Percentiles rank a stretch among this genome's conserved stretches.
Evolutionary conservation across 306 rosid genomes (phyloP).

Genomic region (Geum urbanum): DNA sequence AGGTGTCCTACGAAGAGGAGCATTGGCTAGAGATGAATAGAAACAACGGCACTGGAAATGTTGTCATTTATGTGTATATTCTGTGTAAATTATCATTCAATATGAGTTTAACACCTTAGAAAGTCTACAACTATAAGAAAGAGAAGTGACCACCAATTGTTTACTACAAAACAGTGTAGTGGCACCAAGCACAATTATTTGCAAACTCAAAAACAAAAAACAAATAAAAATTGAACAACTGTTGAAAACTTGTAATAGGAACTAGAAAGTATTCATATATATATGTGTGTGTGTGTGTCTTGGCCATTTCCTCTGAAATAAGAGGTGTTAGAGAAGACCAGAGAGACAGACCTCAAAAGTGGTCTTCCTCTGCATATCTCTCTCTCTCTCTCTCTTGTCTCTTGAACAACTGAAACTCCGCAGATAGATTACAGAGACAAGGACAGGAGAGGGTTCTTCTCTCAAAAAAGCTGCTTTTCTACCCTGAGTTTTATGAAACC

Average conservation of each 20-base stretch:
- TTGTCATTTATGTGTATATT: too few species aligned
- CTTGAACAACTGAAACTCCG: not conserved
- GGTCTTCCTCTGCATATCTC: conserved; percentile 22
- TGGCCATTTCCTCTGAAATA: conserved; percentile 5
- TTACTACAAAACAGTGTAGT: too few species aligned
- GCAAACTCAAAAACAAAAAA: too few species aligned
- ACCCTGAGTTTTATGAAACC: conserved; percentile 4
- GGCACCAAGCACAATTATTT: too few species aligned
- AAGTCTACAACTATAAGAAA: not conserved
- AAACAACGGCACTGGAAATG: too few species aligned
- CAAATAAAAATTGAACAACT: too few species aligned
- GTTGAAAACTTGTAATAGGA: not conserved
- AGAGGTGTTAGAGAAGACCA: conserved; percentile 28
- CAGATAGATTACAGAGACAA: conserved; percentile 6
- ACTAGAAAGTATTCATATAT: not conserved
- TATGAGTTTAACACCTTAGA: too few species aligned
- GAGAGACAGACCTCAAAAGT: conserved; percentile 30
- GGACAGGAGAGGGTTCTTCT: not conserved
- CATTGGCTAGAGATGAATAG: too few species aligned
- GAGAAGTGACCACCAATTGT: conserved; percentile 25
- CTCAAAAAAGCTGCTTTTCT: not conserved
- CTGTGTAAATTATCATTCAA: too few species aligned
- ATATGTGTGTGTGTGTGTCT: too few species aligned
- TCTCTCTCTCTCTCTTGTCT: conserved; percentile 21
- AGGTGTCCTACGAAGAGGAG: too few species aligned